phyloP scores from a whole-genome alignment of 495 filamentous ascomycete genomes.

The Polyplosphaeria fusca region DNA sequence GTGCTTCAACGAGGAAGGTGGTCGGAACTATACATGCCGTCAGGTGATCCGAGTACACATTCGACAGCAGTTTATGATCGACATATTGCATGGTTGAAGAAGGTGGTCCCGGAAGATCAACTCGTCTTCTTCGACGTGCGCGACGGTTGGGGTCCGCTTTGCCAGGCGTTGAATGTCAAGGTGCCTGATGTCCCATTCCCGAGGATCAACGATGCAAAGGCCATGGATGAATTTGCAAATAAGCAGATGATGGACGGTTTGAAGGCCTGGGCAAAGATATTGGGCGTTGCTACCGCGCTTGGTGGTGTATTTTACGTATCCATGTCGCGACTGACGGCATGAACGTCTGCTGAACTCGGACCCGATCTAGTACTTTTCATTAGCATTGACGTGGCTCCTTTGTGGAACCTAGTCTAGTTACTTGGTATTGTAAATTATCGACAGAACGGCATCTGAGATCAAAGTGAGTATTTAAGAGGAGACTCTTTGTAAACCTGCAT shows the following conservation, averaged over 20 bases:
- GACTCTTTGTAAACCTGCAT: too few relatives aligned
- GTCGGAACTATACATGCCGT: slow-evolving; percentile 5
- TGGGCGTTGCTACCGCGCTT: too few relatives aligned
- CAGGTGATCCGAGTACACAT: background rate
- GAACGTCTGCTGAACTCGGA: too few relatives aligned
- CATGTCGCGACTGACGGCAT: too few relatives aligned
- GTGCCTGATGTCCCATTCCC: slow-evolving; percentile 25
- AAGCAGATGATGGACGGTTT: slow-evolving; percentile 4
- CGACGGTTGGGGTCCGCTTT: slow-evolving; percentile 33
- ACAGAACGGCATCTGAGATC: too few relatives aligned
- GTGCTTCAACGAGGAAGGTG: slow-evolving; percentile 1
- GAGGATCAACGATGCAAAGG: slow-evolving; percentile 28
- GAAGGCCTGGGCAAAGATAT: too few relatives aligned
- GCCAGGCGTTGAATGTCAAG: slow-evolving; percentile 20
- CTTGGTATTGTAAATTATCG: too few relatives aligned
- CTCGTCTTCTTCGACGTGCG: slow-evolving; percentile 24
- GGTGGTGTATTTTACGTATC: too few relatives aligned
- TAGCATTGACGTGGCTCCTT: too few relatives aligned
- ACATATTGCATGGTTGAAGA: slow-evolving; percentile 18
- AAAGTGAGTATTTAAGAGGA: too few relatives aligned
- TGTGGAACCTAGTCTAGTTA: too few relatives aligned
- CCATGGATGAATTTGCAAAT: slow-evolving; percentile 12
- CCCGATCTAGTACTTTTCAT: too few relatives aligned
- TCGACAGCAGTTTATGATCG: background rate
- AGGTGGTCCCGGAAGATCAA: slow-evolving; percentile 17